Base-by-base conservation (phyloP, 1,284 basidiomycete genomes). In the Rhodotorula sp. region DNA sequence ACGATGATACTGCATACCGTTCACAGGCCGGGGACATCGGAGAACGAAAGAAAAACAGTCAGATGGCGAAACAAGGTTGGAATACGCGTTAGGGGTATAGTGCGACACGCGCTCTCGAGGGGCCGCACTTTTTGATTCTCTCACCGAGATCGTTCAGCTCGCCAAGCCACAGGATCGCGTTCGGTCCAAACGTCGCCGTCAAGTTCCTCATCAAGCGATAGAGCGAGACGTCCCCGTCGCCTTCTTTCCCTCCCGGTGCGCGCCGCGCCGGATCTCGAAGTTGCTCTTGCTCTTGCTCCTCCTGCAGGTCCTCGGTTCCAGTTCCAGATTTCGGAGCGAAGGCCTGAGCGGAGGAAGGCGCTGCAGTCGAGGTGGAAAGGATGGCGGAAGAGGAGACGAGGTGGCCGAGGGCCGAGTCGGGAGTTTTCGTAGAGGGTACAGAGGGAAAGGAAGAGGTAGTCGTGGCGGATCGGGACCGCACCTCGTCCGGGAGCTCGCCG, bases 121-220 rank as follows among this genome's bases (percentile, higher is more conserved):
- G 6, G 33, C 51, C 70, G 58, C 49, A 70, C 73, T 74, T 74
- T 42, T 72, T 69, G 37, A 70, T 20, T 51, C 62, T 62, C 53
- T 74, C 73, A 14, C 37, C 29, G 15, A 68, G n/a, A 20, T 74
- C 73, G 1, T 51, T 60, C 2, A 29, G 24, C 37, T 70, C 64
- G 5, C 51, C 66, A 17, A 64, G 26, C 49, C 63, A 57, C 18
- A 66, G 51, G 30, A 67, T 55, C 0, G 57, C 29, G 4, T 63
- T 62, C 22, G 72, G 72, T 0, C 69, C 72, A 24, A 62, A 62
- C 14, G 60, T n/a, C 1, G 20, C n/a, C 15, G 24, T 20, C n/a
- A 66, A 49, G 33, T 54, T 71, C 46, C 60, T 42, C 37, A 64
- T n/a, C 6, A 71, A 44, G 1, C 69, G 53, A 33, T 71, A 74